Conservation (phyloP, 805 yeast species). For the Nakazawaea pomicola region DNA sequence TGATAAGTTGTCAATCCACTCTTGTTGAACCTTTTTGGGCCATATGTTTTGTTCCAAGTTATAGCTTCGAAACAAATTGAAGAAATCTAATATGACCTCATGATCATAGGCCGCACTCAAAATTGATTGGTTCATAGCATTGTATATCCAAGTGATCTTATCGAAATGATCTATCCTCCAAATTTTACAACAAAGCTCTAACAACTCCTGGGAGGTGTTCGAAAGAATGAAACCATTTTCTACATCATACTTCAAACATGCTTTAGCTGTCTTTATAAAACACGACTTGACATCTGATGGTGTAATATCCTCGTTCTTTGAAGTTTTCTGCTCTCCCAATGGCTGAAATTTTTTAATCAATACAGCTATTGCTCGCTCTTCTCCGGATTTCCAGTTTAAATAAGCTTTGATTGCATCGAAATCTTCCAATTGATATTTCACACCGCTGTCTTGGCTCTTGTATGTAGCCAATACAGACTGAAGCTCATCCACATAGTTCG, state of each 20-base stretch:
- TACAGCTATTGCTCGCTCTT: conserved; percentile 25
- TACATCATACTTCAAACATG: conserved; percentile 39
- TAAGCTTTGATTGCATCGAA: conserved; percentile 31
- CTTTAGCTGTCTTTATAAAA: conserved; percentile 33
- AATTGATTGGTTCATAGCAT: conserved; percentile 40
- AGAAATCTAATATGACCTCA: conserved; percentile 27
- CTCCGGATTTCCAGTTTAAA: conserved; percentile 36
- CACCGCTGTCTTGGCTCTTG: conserved; percentile 24
- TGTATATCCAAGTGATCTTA: conserved; percentile 42
- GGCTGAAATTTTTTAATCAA: conserved; percentile 21
- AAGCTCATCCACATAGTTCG: conserved; percentile 26
- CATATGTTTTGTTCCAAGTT: conserved; percentile 20
- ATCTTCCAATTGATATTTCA: conserved; percentile 27
- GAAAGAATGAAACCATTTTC: conserved; percentile 26
- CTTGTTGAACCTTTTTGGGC: conserved; percentile 42
- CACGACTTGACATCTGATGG: conserved; percentile 37
- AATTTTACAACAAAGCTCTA: conserved; percentile 39
- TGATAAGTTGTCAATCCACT: conserved; percentile 43
- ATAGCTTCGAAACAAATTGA: conserved; percentile 23
- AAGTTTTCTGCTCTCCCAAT: not conserved
- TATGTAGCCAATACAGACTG: conserved; percentile 14
- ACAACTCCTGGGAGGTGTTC: conserved; percentile 37
- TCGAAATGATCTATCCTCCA: conserved; percentile 59
- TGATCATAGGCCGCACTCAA: conserved; percentile 22
- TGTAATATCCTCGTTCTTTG: conserved; percentile 21